Conservation (phyloP, 345 rosid genomes). For the Pelargonium nanum region DNA sequence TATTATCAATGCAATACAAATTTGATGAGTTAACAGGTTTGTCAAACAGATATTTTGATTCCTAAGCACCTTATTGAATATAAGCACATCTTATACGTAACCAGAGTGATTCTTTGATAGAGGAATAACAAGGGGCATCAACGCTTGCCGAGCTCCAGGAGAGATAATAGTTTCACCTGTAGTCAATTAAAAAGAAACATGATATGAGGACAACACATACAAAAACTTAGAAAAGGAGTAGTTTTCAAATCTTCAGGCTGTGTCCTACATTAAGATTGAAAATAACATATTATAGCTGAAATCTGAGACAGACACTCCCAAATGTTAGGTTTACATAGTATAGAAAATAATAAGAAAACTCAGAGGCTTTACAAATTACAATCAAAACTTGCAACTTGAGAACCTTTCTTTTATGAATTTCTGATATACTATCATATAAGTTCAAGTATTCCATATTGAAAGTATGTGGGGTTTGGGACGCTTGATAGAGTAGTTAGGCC, state of each 20-base stretch:
- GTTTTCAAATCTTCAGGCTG: too few relatives aligned
- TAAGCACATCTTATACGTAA: constrained; percentile 10
- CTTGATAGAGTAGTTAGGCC: too few relatives aligned
- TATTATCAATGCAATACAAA: constrained; percentile 13
- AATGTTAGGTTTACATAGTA: neutral
- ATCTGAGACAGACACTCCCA: neutral
- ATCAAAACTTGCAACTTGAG: neutral
- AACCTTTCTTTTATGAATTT: neutral
- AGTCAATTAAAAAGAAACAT: constrained; percentile 6
- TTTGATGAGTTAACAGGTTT: neutral
- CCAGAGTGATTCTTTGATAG: constrained; percentile 61
- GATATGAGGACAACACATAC: constrained; percentile 5
- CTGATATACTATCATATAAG: neutral
- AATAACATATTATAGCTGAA: neutral
- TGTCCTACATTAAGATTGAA: neutral
- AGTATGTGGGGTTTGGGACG: too few relatives aligned
- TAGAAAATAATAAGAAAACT: too few relatives aligned
- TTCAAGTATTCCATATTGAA: too few relatives aligned
- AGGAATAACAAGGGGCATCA: constrained; percentile 70
- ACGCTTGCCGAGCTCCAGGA: constrained; percentile 64
- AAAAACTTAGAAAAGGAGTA: neutral
- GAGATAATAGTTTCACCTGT: constrained; percentile 64
- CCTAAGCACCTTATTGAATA: neutral
- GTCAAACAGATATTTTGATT: neutral
- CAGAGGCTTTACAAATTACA: too few relatives aligned